Evolutionary conservation across 2,329 filamentous ascomycete species (phyloP), one percentile per base, ranked within the genome.

Genomic region (Xylaria digitata): DNA sequence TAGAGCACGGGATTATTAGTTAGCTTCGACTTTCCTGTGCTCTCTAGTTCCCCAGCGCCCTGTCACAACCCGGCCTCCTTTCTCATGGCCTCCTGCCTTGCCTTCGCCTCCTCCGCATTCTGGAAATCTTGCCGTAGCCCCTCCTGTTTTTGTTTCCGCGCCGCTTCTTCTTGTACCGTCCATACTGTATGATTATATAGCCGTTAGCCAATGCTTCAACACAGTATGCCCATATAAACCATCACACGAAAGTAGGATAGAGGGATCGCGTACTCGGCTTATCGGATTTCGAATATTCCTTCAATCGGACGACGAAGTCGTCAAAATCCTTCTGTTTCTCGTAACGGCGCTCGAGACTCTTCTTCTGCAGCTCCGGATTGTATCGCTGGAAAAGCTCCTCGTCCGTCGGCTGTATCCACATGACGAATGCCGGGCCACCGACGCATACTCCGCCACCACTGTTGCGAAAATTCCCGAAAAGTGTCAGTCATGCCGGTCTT

Each of bases 331-430:
- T 86, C 76, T 96, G 89, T 67, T 87, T 87, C 78, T 91, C 88
- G 65, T 90, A 85, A 19, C 93, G 87, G 65, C 90, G 87, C 79
- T 94, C 94, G n/a, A 97, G 82, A 69, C 92, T 94, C 76, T 92
- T 88, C 79, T 92, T 92, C 77, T 96, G 92, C n/a, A 99, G 86
- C 40, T 98, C 96, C 0, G 95, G 95, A 79, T 95, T 98, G 83
- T 98, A 98, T 80, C 86, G 89, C 82, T 93, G 85, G 84, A 96
- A 94, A 48, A 99, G 86, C 82, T 98, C 94, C 80, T 97, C 96
- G 74, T 97, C 94, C 13, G 92, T 91, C 1, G 96, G 96, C 52
- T 87, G 87, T 53, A 96, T 82, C 79, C 89, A 97, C 81, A 90
- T 87, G 49, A 95, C 91, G 60, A 98, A 82, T 17, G 91, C 90